A percentile compares a stretch with the other conserved stretches of the same genome.
phyloP scores from a whole-genome alignment of 257 asterid species.

The Verbascum thapsus region DNA sequence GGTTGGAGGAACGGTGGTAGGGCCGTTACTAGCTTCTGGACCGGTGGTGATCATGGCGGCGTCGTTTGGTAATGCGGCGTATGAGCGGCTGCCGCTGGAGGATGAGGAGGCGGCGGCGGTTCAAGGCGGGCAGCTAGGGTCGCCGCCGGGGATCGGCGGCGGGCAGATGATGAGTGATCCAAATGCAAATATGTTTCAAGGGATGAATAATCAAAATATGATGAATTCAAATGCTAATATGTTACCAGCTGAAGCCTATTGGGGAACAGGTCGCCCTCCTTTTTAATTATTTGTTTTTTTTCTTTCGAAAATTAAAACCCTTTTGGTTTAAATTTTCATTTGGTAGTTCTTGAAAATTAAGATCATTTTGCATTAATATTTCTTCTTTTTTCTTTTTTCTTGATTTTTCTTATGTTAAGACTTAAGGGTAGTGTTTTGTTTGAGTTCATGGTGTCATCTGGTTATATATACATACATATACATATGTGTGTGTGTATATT shows the following conservation, averaged over 20 bases:
- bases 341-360: constrained; percentile 7
- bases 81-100: constrained; percentile 87
- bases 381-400: neutral
- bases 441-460: constrained; percentile 43
- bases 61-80: constrained; percentile 89
- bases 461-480: neutral
- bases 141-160: constrained; percentile 47
- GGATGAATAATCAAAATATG: constrained; percentile 61
- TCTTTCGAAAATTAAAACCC: too few species aligned
- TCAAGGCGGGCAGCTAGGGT: constrained; percentile 37
- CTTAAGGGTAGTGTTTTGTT: constrained; percentile 31
- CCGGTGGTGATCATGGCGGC: constrained; percentile 96
- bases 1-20: constrained; percentile 89
- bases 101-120: constrained; percentile 53
- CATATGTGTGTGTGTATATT: too few species aligned
- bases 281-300: constrained; percentile 41
- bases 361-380: constrained; percentile 25
- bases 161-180: constrained; percentile 39
- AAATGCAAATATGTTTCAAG: constrained; percentile 53
- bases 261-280: constrained; percentile 78
- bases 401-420: too few species aligned
- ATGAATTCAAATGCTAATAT: constrained; percentile 70
- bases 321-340: constrained; percentile 2
- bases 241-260: constrained; percentile 68
- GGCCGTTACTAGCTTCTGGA: constrained; percentile 81